These are phyloP conservation scores for Styphnolobium japonicum DNA, from an alignment of 306 rosid species.

Conservation along the genomic window DNA sequence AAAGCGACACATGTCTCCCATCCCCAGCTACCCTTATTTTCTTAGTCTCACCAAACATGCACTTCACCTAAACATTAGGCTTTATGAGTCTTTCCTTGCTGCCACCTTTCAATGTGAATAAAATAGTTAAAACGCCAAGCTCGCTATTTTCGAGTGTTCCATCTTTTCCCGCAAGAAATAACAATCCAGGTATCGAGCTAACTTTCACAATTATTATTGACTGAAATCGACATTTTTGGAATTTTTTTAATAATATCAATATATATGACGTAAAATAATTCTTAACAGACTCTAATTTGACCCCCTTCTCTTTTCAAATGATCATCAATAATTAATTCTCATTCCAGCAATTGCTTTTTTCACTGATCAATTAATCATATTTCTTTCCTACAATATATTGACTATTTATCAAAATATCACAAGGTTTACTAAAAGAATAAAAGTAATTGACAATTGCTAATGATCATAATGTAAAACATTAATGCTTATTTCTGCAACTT, in stretches of 20 bases:
- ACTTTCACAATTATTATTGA: not conserved
- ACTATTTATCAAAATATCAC: not conserved
- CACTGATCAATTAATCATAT: not conserved
- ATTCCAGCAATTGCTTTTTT: not conserved
- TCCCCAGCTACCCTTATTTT: constrained; percentile 9
- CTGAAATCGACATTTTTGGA: not conserved
- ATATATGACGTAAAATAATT: too few species aligned
- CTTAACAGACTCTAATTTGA: not conserved
- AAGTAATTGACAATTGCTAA: not conserved
- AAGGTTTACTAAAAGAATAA: not conserved
- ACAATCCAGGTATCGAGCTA: not conserved
- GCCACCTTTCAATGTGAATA: not conserved
- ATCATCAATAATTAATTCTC: not conserved
- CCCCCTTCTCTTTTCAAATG: not conserved
- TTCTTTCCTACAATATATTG: not conserved
- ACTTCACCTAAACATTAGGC: constrained; percentile 45
- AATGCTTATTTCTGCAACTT: too few species aligned
- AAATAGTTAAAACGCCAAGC: not conserved
- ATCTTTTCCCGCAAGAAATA: constrained; percentile 29
- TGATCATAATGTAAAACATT: not conserved
- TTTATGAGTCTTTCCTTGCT: not conserved
- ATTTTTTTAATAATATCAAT: not conserved
- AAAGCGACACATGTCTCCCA: constrained; percentile 35
- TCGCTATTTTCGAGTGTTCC: not conserved
- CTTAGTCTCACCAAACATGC: constrained; percentile 32